Evolutionary conservation across 805 yeast species (phyloP).

Genomic region (Ogataea salicorniae): DNA sequence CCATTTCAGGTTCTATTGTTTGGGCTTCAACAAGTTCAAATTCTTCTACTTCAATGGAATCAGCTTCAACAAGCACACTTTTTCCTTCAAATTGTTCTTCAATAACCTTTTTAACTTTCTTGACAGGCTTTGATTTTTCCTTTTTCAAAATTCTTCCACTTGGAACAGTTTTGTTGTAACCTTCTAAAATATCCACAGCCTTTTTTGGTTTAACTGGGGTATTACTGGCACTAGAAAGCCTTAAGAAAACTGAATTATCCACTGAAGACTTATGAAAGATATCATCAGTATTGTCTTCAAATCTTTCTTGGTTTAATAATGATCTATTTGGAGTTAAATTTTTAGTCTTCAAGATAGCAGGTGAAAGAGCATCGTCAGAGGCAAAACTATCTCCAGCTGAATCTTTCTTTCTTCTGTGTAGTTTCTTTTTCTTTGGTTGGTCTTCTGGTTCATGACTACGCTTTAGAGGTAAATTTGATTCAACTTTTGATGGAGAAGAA

Average conservation of each 20-base stretch:
- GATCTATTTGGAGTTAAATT: conserved; percentile 10
- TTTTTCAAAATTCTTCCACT: conserved; percentile 10
- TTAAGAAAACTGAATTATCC: conserved; percentile 8
- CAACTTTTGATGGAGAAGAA: conserved; percentile 9
- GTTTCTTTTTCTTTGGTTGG: conserved; percentile 15
- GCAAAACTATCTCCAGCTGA: conserved; percentile 7
- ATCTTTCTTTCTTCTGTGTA: conserved; percentile 8
- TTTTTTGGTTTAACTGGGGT: conserved; percentile 9
- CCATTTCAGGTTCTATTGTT: too few species aligned
- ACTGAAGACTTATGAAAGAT: conserved; percentile 6
- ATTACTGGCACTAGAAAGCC: conserved; percentile 4
- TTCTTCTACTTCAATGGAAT: too few species aligned
- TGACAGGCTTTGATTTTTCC: background rate
- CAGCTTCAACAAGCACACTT: too few species aligned
- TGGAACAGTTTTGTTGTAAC: conserved; percentile 16
- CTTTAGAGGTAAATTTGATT: conserved; percentile 13
- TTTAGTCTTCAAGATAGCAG: background rate
- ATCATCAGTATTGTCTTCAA: conserved; percentile 19
- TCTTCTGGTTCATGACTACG: conserved; percentile 11
- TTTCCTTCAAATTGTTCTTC: background rate
- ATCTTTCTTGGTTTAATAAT: conserved; percentile 18
- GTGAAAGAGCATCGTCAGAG: conserved; percentile 13
- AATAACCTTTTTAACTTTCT: background rate
- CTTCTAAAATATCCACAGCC: conserved; percentile 9
- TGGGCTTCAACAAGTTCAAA: too few species aligned